Base-by-base conservation (phyloP, 768 basidiomycete genomes). In the Galerina marginata region DNA sequence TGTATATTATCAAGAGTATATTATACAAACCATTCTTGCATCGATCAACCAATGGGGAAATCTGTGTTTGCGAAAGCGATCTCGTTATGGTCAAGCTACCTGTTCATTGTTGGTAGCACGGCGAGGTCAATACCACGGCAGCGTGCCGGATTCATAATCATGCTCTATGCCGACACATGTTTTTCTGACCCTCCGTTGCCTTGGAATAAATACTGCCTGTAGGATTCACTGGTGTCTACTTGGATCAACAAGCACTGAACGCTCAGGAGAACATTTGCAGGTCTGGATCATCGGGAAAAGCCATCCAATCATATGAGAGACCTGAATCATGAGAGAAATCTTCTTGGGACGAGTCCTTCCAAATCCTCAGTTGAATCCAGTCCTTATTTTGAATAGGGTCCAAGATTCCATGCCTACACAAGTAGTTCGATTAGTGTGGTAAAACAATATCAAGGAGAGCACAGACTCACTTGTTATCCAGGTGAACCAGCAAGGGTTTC, bases 1-100 rank as follows among this genome's bases (percentile, higher is more conserved):
- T 76, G 76, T 77, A 77, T 75, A 72, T 70, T 75, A 75, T 69
- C 66, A 67, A 64, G 53, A 72, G 64, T 73, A 74, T 75, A 69
- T 69, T 74, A 77, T 75, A 33, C 20, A 67, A 66, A 67, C 69
- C 66, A 58, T 69, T 55, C 62, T 55, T 63, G n/a, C 45, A 29
- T 38, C n/a, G 12, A 40, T 5, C 7, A 33, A 33, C 29, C 20
- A 39, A 12, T 11, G 4, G 16, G 25, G 7, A 14, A 6, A 6
- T 47, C 46, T 14, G 23, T 15, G 25, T 46, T 46, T 25, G 25
- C 20, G 20, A 20, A 20, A 20, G 20, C 20, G 20, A 20, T 20
- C 20, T 20, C 20, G 20, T 20, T 20, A 20, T 20, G 20, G 26
- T 20, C 7, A n/a, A 33, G 3, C 29, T 33, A 33, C 7, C 29